Percentiles rank a stretch among this genome's conserved stretches.
These are phyloP conservation scores for Echeveria elegans DNA, from an alignment of 164 flowering plant genomes.

Conservation along the genomic window DNA sequence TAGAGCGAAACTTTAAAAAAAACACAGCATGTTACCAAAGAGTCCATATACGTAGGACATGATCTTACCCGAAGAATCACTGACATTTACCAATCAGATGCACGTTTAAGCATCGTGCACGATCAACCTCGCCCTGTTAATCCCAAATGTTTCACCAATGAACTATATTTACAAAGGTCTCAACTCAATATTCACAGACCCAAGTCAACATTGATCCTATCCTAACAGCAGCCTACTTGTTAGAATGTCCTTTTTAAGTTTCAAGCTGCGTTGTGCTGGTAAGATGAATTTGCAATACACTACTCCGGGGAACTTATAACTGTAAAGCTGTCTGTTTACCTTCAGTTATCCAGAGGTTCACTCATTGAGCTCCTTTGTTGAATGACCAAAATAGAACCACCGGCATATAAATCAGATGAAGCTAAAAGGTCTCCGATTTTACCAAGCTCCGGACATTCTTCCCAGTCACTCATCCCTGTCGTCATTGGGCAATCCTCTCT, in stretches of 20 bases:
- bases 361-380: conserved; percentile 18
- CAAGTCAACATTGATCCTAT: neutral
- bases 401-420: conserved; percentile 16
- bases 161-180: neutral
- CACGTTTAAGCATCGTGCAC: neutral
- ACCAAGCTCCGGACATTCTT: conserved; percentile 25
- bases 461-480: conserved; percentile 22
- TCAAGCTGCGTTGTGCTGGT: neutral
- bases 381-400: conserved; percentile 27
- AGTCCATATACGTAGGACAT: neutral
- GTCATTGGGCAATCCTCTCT: conserved; percentile 11
- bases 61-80: neutral
- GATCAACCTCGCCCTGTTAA: too few relatives aligned
- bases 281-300: neutral
- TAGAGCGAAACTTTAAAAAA: neutral
- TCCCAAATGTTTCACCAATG: neutral
- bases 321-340: neutral
- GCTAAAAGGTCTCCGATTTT: conserved; percentile 29
- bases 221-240: neutral
- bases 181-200: neutral
- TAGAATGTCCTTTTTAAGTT: neutral
- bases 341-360: neutral
- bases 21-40: neutral
- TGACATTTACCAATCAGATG: neutral
- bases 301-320: neutral